Evolutionary conservation across 169 alveolate genomes (phyloP).

Genomic region (Eimeria necatrix): DNA sequence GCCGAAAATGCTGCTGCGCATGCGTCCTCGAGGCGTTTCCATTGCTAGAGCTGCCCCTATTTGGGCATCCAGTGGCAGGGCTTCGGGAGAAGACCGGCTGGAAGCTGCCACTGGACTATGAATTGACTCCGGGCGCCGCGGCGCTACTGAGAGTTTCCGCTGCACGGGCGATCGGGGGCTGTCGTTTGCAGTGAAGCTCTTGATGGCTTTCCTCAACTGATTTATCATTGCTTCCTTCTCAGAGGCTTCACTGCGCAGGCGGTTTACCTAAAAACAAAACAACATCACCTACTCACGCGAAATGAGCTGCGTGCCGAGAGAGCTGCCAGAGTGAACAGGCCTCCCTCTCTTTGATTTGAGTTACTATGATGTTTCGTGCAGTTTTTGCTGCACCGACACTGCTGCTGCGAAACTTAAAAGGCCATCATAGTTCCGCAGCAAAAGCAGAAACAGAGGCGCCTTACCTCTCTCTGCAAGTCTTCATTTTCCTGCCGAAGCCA

Average conservation of each 20-base stretch:
- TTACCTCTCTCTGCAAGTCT: conserved; percentile 53
- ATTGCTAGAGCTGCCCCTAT: conserved; percentile 24
- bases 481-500: conserved; percentile 63
- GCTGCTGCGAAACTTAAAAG: no score
- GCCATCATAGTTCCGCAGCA: neutral
- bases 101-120: neutral
- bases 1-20: conserved; percentile 40
- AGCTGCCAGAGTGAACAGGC: no score
- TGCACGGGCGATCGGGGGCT: conserved; percentile 31
- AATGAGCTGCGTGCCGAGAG: no score
- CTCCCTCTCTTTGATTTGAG: no score
- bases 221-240: conserved; percentile 42
- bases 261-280: conserved; percentile 33
- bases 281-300: no score
- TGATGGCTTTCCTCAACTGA: conserved; percentile 54
- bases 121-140: conserved; percentile 26
- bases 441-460: neutral
- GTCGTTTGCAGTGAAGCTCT: neutral
- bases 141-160: conserved; percentile 20
- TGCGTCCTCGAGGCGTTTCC: conserved; percentile 62
- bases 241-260: conserved; percentile 30
- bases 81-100: neutral
- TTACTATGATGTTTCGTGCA: no score
- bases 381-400: no score
- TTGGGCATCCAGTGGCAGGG: conserved; percentile 11